Percentiles rank a stretch among this genome's conserved stretches.
Conservation (phyloP, 1,139 yeast genomes). For the Pichia terricola region DNA sequence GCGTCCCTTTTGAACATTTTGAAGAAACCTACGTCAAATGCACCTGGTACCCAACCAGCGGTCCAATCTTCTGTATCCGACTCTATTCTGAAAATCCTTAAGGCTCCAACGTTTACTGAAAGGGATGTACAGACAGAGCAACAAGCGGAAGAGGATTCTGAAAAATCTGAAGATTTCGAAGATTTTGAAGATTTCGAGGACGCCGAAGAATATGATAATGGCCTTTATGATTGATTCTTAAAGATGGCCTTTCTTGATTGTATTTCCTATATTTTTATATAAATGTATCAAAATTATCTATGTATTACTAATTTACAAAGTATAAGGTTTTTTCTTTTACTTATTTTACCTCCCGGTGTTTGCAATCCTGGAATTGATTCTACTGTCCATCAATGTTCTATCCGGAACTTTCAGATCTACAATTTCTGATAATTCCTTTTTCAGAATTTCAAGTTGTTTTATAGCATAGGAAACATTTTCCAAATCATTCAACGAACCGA, state of each 20-base stretch:
- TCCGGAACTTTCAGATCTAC: conserved; percentile 67
- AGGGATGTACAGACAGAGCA: background rate
- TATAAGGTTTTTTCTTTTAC: no score
- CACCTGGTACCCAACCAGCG: no score
- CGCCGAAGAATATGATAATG: conserved; percentile 15
- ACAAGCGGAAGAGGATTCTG: conserved; percentile 8
- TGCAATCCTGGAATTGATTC: conserved; percentile 33
- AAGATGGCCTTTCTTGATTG: no score
- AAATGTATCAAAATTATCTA: no score
- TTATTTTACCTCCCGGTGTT: no score
- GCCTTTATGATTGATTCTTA: no score
- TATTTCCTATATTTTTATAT: no score
- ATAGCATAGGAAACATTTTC: conserved; percentile 62
- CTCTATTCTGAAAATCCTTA: no score
- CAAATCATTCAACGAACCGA: conserved; percentile 65
- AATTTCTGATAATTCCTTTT: conserved; percentile 56
- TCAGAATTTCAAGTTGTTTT: conserved; percentile 50
- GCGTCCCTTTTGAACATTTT: conserved; percentile 1
- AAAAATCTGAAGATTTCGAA: conserved; percentile 17
- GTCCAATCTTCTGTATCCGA: no score
- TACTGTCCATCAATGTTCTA: conserved; percentile 69
- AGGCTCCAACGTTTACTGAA: background rate
- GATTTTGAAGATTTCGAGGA: conserved; percentile 16
- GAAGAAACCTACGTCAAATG: conserved; percentile 10
- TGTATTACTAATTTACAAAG: no score